phyloP scores from a whole-genome alignment of 257 asterid genomes.

The Solanum dulcamara region DNA sequence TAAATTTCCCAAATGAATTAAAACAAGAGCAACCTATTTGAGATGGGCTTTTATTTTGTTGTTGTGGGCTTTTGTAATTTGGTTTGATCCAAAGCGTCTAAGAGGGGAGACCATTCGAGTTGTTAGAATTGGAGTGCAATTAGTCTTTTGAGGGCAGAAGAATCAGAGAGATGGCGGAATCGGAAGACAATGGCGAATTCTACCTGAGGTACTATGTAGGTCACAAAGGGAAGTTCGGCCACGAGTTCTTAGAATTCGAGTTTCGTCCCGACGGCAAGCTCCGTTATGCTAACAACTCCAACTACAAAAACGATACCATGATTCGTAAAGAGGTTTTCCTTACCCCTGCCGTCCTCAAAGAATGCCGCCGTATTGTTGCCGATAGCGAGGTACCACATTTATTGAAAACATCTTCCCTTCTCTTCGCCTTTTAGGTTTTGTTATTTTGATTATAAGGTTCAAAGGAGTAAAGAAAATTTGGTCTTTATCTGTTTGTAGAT shows the following conservation, averaged over 20 bases:
- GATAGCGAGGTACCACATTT: conserved; percentile 46
- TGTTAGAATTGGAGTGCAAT: not conserved
- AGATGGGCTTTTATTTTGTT: not conserved
- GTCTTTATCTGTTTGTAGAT: conserved; percentile 24
- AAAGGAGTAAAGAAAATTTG: not conserved
- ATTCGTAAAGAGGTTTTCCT: conserved; percentile 87
- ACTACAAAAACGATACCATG: conserved; percentile 98
- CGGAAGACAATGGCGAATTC: conserved; percentile 44
- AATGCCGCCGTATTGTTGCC: conserved; percentile 80
- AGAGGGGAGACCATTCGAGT: not conserved
- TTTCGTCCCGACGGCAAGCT: conserved; percentile 90
- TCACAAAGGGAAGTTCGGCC: conserved; percentile 87
- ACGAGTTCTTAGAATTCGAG: conserved; percentile 85
- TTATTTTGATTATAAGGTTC: not conserved
- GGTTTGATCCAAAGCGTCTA: not conserved
- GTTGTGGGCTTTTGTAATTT: not conserved
- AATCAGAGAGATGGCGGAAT: not conserved
- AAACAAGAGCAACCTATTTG: no score
- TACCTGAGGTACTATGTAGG: conserved; percentile 92
- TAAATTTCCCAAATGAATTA: no score
- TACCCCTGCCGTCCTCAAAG: conserved; percentile 75
- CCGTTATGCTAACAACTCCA: conserved; percentile 85
- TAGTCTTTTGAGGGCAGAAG: no score
- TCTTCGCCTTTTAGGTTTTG: not conserved
- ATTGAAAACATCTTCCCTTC: not conserved